Conservation (phyloP, 2,329 filamentous ascomycete species). For the Cladophialophora exuberans region DNA sequence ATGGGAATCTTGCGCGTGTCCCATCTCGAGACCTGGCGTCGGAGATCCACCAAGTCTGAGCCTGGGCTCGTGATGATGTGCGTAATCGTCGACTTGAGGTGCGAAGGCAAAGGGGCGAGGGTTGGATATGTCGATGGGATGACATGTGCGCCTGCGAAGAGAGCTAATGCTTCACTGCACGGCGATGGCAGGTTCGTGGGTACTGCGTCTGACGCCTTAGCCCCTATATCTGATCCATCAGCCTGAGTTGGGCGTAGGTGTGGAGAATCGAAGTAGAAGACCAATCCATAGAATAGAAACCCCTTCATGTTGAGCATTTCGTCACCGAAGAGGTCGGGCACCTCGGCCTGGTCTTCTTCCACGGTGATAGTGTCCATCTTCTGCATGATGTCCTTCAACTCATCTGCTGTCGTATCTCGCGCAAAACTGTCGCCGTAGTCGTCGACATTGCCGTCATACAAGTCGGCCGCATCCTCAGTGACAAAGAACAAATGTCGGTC, state of each 20-base stretch:
- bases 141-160: conserved; percentile 70
- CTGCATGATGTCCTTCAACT: conserved; percentile 52
- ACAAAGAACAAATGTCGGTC: conserved; percentile 73
- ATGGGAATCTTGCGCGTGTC: conserved; percentile 62
- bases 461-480: conserved; percentile 56
- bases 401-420: conserved; percentile 66
- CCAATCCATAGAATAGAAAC: conserved; percentile 54
- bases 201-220: not conserved
- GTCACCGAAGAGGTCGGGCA: conserved; percentile 33
- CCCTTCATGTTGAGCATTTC: conserved; percentile 35
- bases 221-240: not conserved
- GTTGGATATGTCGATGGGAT: conserved; percentile 41
- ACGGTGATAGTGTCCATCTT: conserved; percentile 41
- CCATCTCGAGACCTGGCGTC: conserved; percentile 35
- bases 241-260: conserved; percentile 6
- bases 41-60: conserved; percentile 47
- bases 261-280: conserved; percentile 47
- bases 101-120: conserved; percentile 36
- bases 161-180: conserved; percentile 58
- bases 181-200: conserved; percentile 41
- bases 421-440: conserved; percentile 81
- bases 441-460: conserved; percentile 65
- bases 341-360: conserved; percentile 32
- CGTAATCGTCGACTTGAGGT: conserved; percentile 44
- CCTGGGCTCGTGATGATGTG: conserved; percentile 66